Evolutionary conservation across 805 yeast genomes (phyloP).

Genomic region (Zygosaccharomyces gambellarensis): DNA sequence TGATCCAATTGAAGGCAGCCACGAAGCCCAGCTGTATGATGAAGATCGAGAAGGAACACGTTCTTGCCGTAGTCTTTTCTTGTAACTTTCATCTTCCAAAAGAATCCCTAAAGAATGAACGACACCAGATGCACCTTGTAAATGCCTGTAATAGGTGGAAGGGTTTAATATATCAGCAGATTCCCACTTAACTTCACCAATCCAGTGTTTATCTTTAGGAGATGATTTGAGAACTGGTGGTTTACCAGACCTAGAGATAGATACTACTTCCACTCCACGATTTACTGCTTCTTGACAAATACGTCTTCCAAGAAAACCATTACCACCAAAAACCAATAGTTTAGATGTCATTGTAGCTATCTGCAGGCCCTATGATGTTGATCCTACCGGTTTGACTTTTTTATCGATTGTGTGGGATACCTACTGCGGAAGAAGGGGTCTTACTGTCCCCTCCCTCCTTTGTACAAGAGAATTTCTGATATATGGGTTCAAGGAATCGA

Average conservation of each 20-base stretch:
- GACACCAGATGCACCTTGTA: slow-evolving; percentile 55
- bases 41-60: slow-evolving; percentile 6
- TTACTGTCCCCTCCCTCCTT: not conserved
- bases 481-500: not conserved
- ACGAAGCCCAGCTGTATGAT: slow-evolving; percentile 12
- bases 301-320: slow-evolving; percentile 71
- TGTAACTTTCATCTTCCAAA: slow-evolving; percentile 65
- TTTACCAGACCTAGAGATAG: slow-evolving; percentile 62
- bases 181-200: slow-evolving; percentile 57
- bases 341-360: slow-evolving; percentile 19
- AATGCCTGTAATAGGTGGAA: slow-evolving; percentile 44
- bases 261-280: slow-evolving; percentile 60
- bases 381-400: not conserved
- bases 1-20: slow-evolving; percentile 38
- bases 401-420: not conserved
- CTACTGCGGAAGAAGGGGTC: not conserved
- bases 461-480: not conserved
- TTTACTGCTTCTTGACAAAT: slow-evolving; percentile 65
- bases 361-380: not conserved
- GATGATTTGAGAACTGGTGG: slow-evolving; percentile 38
- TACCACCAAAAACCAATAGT: slow-evolving; percentile 78
- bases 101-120: slow-evolving; percentile 81
- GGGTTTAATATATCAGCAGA: slow-evolving; percentile 67
- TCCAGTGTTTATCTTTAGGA: slow-evolving; percentile 42
- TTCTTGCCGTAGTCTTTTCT: slow-evolving; percentile 40